A percentile compares a stretch with the other conserved stretches of the same genome.
These are phyloP conservation scores for Sophora flavescens DNA, from an alignment of 306 rosid genomes.

Conservation along the genomic window DNA sequence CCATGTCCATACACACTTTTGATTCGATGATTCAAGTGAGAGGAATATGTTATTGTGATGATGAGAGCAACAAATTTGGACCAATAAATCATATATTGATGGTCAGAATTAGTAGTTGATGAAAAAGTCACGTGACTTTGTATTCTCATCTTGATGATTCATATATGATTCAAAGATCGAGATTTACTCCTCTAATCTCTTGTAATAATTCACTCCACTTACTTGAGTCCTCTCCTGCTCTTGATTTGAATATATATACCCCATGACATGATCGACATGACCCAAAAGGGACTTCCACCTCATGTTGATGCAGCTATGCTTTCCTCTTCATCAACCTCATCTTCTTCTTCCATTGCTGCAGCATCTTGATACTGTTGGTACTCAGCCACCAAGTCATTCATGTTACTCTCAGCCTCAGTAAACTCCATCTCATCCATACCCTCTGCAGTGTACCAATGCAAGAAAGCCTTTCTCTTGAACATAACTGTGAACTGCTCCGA, in stretches of 20 bases:
- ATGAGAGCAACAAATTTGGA: too few species aligned
- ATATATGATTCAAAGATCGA: too few species aligned
- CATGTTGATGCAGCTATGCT: constrained; percentile 29
- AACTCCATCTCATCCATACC: constrained; percentile 90
- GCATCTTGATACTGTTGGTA: constrained; percentile 93
- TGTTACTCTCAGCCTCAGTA: constrained; percentile 76
- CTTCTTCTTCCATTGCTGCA: constrained; percentile 57
- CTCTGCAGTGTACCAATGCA: constrained; percentile 93
- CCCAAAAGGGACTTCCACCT: background rate
- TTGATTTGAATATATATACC: background rate
- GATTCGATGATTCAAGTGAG: too few species aligned
- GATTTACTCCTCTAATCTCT: too few species aligned
- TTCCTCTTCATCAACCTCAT: constrained; percentile 51
- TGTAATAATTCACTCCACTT: too few species aligned
- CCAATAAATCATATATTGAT: too few species aligned
- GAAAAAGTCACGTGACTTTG: too few species aligned
- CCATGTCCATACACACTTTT: too few species aligned
- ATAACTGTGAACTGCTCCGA: constrained; percentile 90
- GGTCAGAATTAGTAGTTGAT: too few species aligned
- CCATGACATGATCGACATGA: background rate
- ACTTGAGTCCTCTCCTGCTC: too few species aligned
- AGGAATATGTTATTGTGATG: too few species aligned
- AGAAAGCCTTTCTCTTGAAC: constrained; percentile 91
- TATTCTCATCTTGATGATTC: too few species aligned
- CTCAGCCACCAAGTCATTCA: constrained; percentile 92